Evolutionary conservation across 2,329 filamentous ascomycete species (phyloP).

Genomic region (Emmonsiellopsis sp.): DNA sequence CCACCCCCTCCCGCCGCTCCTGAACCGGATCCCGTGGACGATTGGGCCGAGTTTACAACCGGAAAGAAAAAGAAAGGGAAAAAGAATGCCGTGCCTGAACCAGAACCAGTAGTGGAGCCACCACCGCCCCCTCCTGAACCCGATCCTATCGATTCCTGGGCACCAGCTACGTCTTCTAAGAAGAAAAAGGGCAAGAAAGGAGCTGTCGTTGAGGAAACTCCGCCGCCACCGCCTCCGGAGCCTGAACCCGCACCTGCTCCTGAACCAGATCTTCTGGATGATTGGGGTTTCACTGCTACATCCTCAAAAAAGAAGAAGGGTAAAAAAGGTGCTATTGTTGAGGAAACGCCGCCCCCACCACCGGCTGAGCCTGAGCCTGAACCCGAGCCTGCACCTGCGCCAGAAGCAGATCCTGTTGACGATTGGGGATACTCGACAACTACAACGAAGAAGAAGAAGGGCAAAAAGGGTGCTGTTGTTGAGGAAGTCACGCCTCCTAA

Average conservation of each 20-base stretch:
- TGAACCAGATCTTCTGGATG: constrained; percentile 12
- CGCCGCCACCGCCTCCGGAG: constrained; percentile 14
- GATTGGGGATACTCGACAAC: constrained; percentile 22
- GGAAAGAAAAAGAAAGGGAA: constrained; percentile 52
- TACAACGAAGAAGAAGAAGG: constrained; percentile 25
- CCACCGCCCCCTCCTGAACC: constrained; percentile 11
- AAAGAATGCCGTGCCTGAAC: constrained; percentile 37
- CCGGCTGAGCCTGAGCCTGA: constrained; percentile 11
- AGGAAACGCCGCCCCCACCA: constrained; percentile 6
- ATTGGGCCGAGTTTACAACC: constrained; percentile 43
- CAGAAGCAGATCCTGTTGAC: constrained; percentile 20
- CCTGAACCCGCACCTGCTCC: constrained; percentile 6
- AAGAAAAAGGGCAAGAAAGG: constrained; percentile 42
- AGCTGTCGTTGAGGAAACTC: constrained; percentile 28
- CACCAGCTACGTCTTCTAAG: constrained; percentile 21
- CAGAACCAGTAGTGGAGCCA: constrained; percentile 24
- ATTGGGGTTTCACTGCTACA: constrained; percentile 5
- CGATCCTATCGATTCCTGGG: constrained; percentile 10
- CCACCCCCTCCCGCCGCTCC: constrained; percentile 15
- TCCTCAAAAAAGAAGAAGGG: constrained; percentile 25
- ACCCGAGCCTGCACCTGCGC: constrained; percentile 18
- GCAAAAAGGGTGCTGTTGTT: constrained; percentile 16
- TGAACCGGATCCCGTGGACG: constrained; percentile 40
- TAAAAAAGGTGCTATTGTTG: constrained; percentile 14
- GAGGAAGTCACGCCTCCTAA: constrained; percentile 7